Conservation (phyloP, 1,284 basidiomycete genomes). For the Wallemia hederae region DNA sequence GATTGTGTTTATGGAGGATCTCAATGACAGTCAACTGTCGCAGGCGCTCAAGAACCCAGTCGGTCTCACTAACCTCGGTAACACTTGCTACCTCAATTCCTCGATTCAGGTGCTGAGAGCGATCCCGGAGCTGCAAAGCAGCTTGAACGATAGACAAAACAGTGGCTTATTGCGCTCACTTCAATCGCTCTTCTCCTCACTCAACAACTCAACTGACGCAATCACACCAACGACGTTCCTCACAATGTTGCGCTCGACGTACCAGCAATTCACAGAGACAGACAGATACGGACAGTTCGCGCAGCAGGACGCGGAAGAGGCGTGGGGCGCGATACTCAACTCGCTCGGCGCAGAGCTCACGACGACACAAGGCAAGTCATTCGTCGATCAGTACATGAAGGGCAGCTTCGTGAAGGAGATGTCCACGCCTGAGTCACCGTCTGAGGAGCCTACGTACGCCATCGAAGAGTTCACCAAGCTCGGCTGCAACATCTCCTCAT, state of each 20-base stretch:
- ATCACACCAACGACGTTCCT: not conserved
- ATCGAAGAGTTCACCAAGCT: constrained; percentile 58
- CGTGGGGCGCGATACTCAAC: constrained; percentile 58
- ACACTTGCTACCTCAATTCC: constrained; percentile 89
- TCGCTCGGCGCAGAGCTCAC: constrained; percentile 28
- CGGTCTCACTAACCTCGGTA: constrained; percentile 28
- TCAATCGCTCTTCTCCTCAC: not conserved
- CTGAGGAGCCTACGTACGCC: constrained; percentile 35
- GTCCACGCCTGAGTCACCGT: constrained; percentile 31
- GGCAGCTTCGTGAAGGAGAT: constrained; percentile 56
- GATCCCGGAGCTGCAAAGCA: constrained; percentile 56
- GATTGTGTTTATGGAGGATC: constrained; percentile 51
- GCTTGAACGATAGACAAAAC: constrained; percentile 20
- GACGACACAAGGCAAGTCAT: constrained; percentile 19
- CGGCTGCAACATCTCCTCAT: constrained; percentile 63
- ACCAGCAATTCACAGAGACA: constrained; percentile 2
- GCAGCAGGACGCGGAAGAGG: constrained; percentile 60
- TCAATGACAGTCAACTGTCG: constrained; percentile 15
- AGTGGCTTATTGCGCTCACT: not conserved
- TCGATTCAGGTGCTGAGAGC: constrained; percentile 71
- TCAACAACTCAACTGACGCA: constrained; percentile 1
- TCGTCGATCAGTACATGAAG: constrained; percentile 61
- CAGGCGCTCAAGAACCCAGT: constrained; percentile 1
- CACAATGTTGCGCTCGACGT: constrained; percentile 21
- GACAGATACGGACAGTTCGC: constrained; percentile 28